Evolutionary conservation across 2,329 filamentous ascomycete species (phyloP).

Genomic region (Cyphellophora attinorum): DNA sequence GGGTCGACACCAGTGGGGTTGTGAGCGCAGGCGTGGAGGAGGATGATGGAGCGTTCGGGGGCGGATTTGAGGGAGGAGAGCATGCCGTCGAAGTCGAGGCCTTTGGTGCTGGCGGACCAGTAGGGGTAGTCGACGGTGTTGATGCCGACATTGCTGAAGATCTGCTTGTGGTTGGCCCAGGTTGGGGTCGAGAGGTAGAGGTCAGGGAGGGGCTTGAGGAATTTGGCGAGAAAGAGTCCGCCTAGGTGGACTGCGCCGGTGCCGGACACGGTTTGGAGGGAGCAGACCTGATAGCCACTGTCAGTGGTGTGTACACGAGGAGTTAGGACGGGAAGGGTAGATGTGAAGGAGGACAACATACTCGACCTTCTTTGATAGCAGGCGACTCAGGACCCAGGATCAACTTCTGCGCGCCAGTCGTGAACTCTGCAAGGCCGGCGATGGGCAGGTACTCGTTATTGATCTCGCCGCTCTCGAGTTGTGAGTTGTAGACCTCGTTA

Average conservation of each 20-base stretch:
- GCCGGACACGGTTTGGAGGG: constrained; percentile 91
- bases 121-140: constrained; percentile 80
- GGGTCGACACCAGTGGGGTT: constrained; percentile 97
- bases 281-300: constrained; percentile 43
- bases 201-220: constrained; percentile 64
- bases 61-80: constrained; percentile 59
- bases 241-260: constrained; percentile 92
- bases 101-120: constrained; percentile 80
- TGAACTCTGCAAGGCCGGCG: constrained; percentile 76
- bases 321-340: too few relatives aligned
- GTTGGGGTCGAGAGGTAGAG: constrained; percentile 92
- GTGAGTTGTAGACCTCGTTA: constrained; percentile 54
- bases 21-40: constrained; percentile 92
- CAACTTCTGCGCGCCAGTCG: constrained; percentile 79
- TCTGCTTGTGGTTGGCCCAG: constrained; percentile 98
- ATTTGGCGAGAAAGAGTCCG: constrained; percentile 84
- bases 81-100: constrained; percentile 88
- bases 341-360: constrained; percentile 26
- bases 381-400: constrained; percentile 72
- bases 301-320: too few relatives aligned
- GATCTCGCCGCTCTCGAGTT: constrained; percentile 40
- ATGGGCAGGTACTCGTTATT: constrained; percentile 99
- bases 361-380: constrained; percentile 74
- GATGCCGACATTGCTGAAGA: constrained; percentile 84
- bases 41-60: constrained; percentile 70